Evolutionary conservation across 768 basidiomycete genomes (phyloP), one percentile per base, ranked within the genome.

Genomic region (Pleurotus djamor): DNA sequence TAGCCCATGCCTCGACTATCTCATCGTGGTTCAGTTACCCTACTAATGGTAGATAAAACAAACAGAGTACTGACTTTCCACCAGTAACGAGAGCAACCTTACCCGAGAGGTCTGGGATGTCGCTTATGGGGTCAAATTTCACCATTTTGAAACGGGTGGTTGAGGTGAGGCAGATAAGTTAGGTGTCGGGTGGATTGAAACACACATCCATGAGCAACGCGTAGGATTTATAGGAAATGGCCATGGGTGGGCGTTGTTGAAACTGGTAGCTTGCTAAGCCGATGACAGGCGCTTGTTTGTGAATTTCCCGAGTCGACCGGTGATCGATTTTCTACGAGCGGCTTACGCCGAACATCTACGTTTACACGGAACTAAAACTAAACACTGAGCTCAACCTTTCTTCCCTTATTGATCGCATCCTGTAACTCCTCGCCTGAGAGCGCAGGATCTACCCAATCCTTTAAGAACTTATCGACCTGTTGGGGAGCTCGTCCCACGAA

Each of bases 401-500:
- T 76, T 32, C 81, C 80, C 51, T 72, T 75, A 16, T 65, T 70
- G 17, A 92, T 73, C 33, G 82, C 85, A 9, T 76, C 79, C 59
- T 81, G 74, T 37, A 86, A 65, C 64, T 89, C 87, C 32, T 70
- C 63, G 34, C 81, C 80, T n/a, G 70, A 78, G 63, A 98, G 72
- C 8, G 88, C 93, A n/a, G 95, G 94, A 56, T 73, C 73, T 17
- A 98, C 94, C 89, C 92, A 95, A 1, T 94, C 91, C 67, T 74
- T 80, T 59, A 98, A 69, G 73, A 99, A 98, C 59, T 71, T 78
- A 71, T 94, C 92, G 10, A 98, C 96, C 78, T 98, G 97, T 70
- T 98, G 86, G 0, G 96, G 94, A 10, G 97, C 97, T 14, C 96
- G 81, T 2, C 97, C 96, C 50, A 97, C 84, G 72, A 98, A 99